Evolutionary conservation across 345 rosid genomes (phyloP).

Genomic region (Conringia planisiliqua): DNA sequence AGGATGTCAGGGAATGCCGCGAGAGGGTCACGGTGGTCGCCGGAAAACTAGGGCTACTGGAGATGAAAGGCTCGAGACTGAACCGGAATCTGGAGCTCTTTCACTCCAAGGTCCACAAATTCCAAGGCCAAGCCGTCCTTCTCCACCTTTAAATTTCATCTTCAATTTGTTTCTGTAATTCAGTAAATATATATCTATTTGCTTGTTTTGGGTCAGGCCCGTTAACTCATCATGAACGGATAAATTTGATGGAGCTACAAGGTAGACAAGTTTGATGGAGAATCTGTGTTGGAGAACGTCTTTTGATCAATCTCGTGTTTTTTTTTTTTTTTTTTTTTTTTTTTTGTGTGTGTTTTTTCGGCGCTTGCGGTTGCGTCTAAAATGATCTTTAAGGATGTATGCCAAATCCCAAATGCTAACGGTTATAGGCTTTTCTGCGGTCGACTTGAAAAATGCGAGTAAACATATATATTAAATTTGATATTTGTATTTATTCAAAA

Average conservation of each 20-base stretch:
- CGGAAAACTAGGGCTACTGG: slow-evolving; percentile 39
- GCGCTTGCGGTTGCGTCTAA: no score
- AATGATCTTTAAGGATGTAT: no score
- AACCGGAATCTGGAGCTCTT: slow-evolving; percentile 34
- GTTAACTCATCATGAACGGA: no score
- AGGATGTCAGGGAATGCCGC: slow-evolving; percentile 42
- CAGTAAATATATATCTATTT: not conserved
- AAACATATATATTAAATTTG: no score
- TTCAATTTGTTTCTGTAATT: not conserved
- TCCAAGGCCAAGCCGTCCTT: slow-evolving; percentile 36
- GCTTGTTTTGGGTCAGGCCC: no score
- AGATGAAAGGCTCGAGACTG: slow-evolving; percentile 41
- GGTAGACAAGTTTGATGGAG: slow-evolving; percentile 3
- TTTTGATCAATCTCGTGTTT: not conserved
- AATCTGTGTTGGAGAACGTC: not conserved
- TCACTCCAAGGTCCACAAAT: slow-evolving; percentile 38
- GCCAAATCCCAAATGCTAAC: no score
- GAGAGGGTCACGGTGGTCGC: slow-evolving; percentile 40
- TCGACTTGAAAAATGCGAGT: no score
- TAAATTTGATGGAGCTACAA: no score
- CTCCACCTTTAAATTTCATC: not conserved
- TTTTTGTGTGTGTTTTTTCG: not conserved
- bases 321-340: no score
- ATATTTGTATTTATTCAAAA: no score
- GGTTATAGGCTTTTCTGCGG: no score